phyloP scores from a whole-genome alignment of 2,329 filamentous ascomycete species.

The Madurella mycetomatis region DNA sequence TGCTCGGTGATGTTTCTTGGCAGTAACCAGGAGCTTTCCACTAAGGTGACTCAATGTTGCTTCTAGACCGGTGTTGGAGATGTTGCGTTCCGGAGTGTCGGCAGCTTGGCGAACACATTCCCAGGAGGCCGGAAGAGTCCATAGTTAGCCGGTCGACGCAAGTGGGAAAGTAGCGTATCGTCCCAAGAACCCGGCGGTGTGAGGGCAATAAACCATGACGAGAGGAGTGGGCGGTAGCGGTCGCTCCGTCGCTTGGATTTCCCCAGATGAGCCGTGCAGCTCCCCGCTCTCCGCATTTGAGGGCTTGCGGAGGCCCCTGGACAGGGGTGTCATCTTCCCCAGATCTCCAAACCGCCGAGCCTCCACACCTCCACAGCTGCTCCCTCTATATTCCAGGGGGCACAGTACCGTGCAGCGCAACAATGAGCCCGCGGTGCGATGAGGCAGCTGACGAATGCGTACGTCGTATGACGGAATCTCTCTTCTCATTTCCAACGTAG shows the following conservation, averaged over 20 bases:
- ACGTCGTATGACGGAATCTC: background rate
- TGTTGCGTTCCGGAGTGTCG: background rate
- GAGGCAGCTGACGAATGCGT: background rate
- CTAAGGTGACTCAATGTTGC: background rate
- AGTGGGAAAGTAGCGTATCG: background rate
- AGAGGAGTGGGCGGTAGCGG: slow-evolving; percentile 14
- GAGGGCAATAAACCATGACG: slow-evolving; percentile 8
- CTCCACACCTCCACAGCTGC: slow-evolving; percentile 17
- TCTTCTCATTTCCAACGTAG: background rate
- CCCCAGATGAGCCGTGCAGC: background rate
- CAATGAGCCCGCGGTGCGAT: background rate
- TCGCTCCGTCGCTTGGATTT: slow-evolving; percentile 17
- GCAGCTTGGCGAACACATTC: background rate
- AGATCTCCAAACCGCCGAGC: slow-evolving; percentile 20
- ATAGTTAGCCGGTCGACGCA: background rate
- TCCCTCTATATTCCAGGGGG: background rate
- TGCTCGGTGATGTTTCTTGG: background rate
- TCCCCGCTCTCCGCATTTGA: background rate
- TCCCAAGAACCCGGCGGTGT: background rate
- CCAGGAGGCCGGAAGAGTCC: background rate
- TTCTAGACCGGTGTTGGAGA: background rate
- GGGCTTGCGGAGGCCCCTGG: slow-evolving; percentile 6
- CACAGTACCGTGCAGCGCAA: background rate
- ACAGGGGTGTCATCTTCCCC: slow-evolving; percentile 16
- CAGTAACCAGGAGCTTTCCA: background rate